A percentile compares a stretch with the other conserved stretches of the same genome.
Evolutionary conservation across 2,329 filamentous ascomycete species (phyloP).

Genomic region (Colletotrichum trifolii): DNA sequence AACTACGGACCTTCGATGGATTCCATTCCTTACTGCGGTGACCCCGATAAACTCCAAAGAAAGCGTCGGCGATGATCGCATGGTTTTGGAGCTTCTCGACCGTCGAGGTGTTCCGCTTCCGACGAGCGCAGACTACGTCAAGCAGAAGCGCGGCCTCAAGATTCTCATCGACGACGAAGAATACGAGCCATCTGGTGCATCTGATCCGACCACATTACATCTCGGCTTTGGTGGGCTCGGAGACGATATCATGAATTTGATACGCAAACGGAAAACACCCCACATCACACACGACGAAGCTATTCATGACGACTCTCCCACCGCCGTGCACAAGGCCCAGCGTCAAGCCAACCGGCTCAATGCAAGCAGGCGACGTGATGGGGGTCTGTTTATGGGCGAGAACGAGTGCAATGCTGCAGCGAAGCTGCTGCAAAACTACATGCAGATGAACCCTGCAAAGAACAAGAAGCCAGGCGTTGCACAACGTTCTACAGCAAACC

Average conservation of each 20-base stretch:
- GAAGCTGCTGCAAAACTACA: conserved; percentile 45
- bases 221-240: not conserved
- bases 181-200: not conserved
- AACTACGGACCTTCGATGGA: conserved; percentile 10
- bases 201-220: not conserved
- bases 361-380: not conserved
- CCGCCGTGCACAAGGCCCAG: not conserved
- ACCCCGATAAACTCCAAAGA: conserved; percentile 1
- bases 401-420: conserved; percentile 38
- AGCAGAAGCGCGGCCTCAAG: not conserved
- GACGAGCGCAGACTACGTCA: conserved; percentile 15
- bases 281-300: not conserved
- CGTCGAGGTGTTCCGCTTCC: not conserved
- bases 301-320: not conserved
- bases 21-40: conserved; percentile 9
- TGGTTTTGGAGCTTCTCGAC: not conserved
- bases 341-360: not conserved
- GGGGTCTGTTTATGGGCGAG: conserved; percentile 11
- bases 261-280: conserved; percentile 18
- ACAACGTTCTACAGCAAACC: not conserved
- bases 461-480: conserved; percentile 7
- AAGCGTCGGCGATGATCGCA: not conserved
- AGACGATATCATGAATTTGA: conserved; percentile 6
- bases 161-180: conserved; percentile 4
- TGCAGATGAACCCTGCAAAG: conserved; percentile 46